Percentiles rank a stretch among this genome's conserved stretches.
These are phyloP conservation scores for Trichoderma sp. DNA, from an alignment of 2,329 filamentous ascomycete species.

Conservation along the genomic window DNA sequence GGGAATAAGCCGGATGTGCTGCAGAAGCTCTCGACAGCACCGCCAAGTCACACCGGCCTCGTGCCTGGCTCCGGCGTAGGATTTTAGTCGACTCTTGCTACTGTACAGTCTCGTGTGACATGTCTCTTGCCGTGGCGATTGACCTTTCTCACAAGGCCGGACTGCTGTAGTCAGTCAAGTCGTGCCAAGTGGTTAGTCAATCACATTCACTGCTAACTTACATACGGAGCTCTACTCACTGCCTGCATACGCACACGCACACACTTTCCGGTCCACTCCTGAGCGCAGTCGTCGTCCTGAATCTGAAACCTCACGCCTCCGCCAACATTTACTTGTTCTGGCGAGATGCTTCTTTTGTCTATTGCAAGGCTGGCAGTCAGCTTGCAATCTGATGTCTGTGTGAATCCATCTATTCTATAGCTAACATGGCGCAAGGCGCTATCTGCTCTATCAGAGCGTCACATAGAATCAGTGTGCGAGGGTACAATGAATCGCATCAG, in stretches of 20 bases:
- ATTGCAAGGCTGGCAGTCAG: neutral
- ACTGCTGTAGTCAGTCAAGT: neutral
- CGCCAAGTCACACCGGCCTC: neutral
- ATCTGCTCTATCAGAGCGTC: neutral
- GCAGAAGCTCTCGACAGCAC: neutral
- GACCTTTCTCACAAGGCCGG: neutral
- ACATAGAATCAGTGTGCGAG: neutral
- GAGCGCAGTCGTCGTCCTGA: neutral
- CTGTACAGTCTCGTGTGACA: neutral
- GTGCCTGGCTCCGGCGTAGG: neutral
- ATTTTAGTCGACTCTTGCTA: neutral
- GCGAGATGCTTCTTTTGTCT: neutral
- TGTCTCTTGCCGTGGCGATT: neutral
- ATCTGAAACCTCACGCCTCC: neutral
- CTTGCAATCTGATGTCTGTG: neutral
- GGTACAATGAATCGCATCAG: neutral
- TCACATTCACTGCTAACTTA: neutral
- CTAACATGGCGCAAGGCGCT: neutral
- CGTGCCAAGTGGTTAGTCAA: neutral
- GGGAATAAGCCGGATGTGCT: slow-evolving; percentile 7
- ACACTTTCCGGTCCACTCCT: neutral
- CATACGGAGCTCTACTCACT: neutral
- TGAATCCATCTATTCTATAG: neutral
- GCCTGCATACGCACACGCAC: neutral
- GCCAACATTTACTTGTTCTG: neutral